Base-by-base conservation (phyloP, 202 grass and related monocot genomes). In the Alloteropsis angusta region DNA sequence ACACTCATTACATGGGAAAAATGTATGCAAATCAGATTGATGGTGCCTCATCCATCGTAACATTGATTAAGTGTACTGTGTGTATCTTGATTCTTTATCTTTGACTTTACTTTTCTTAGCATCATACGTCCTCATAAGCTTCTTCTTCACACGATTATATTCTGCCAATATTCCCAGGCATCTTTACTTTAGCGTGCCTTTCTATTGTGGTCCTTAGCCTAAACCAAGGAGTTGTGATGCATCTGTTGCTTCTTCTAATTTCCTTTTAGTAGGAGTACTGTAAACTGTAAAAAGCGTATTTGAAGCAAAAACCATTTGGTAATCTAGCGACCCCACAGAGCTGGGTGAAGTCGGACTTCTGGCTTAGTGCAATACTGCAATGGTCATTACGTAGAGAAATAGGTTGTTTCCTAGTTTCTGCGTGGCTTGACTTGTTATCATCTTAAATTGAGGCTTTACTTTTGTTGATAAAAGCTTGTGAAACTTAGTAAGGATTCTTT, bases 131-230 rank as follows among this genome's bases (percentile, higher is more conserved):
- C 16, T 62, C 53, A 39, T 84, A 68, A 68, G 15, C 80, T 54
- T 87, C 80, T 60, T 79, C 30, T 66, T 68, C 60, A 87, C 85
- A 79, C 74, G 58, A 80, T 48, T 83, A 34, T 75, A 54, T 80
- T 68, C 52, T 84, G 65, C 65, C 37, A 80, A 84, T 62, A 84
- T 75, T 88, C 76, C 61, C 45, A 39, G 54, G 55, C 65, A 70
- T 50, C 44, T 80, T 80, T 80, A 61, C 68, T 87, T 87, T 83
- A 50, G 18, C 79, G 64, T 23, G 17, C 76, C 62, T 80, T 88
- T 75, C 76, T 75, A 45, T 38, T 84, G 62, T 75, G 55, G 50
- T 75, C 54, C 68, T 28, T 74, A 84, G 22, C 75, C 75, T 41
- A 43, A 74, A 62, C 41, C 68, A 84, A 76, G 45, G 70, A 35